Conservation (phyloP, 768 basidiomycete genomes). For the Mycena vitilis region DNA sequence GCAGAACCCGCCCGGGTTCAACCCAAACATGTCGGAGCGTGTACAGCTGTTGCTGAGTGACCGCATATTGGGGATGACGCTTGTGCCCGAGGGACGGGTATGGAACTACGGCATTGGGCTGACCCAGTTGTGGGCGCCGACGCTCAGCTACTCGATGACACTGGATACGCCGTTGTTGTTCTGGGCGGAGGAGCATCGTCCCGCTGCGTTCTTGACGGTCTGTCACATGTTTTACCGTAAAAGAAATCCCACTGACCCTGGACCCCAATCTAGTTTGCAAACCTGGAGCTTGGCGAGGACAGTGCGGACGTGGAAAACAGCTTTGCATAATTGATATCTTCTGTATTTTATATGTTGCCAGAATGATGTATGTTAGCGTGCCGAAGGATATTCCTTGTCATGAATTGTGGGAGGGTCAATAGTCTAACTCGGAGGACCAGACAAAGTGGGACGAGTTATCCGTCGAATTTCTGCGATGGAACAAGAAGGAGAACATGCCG, state of each 20-base stretch:
- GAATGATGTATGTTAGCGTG: slow-evolving; percentile 14
- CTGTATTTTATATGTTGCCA: slow-evolving; percentile 13
- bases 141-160: slow-evolving; percentile 82
- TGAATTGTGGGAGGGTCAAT: too few relatives aligned
- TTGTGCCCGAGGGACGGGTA: slow-evolving; percentile 92
- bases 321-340: slow-evolving; percentile 70
- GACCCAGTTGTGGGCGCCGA: slow-evolving; percentile 91
- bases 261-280: slow-evolving; percentile 74
- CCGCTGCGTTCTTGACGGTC: slow-evolving; percentile 91
- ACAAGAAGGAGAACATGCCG: too few relatives aligned
- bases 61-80: slow-evolving; percentile 94
- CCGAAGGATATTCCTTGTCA: too few relatives aligned
- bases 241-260: too few relatives aligned
- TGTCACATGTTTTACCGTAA: not conserved
- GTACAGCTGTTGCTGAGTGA: slow-evolving; percentile 95
- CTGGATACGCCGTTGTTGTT: slow-evolving; percentile 94
- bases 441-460: too few relatives aligned
- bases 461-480: too few relatives aligned
- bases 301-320: slow-evolving; percentile 96
- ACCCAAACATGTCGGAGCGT: slow-evolving; percentile 98
- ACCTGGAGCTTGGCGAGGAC: slow-evolving; percentile 90
- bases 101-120: slow-evolving; percentile 98
- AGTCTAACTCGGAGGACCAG: too few relatives aligned
- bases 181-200: slow-evolving; percentile 97
- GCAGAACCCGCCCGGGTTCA: slow-evolving; percentile 90